phyloP scores from a whole-genome alignment of 208 protist genomes.

The Herpetomonas samuelpessoai region DNA sequence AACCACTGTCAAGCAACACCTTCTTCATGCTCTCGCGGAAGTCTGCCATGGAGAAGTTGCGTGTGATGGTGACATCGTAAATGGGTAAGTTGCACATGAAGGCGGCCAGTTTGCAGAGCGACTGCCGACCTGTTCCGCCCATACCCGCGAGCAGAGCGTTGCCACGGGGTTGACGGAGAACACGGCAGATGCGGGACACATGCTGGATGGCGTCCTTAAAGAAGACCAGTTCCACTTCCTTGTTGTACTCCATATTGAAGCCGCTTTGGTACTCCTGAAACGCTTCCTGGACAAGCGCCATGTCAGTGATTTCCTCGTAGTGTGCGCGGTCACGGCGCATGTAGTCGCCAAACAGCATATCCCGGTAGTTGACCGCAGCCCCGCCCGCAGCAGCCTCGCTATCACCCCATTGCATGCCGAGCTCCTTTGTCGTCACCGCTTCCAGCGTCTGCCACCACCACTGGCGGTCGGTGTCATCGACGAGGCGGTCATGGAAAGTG shows the following conservation, averaged over 20 bases:
- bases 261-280: conserved; percentile 88
- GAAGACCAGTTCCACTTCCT: conserved; percentile 94
- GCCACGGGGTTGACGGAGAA: conserved; percentile 96
- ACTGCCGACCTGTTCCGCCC: conserved; percentile 96
- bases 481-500: conserved; percentile 96
- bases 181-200: conserved; percentile 94
- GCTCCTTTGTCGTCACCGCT: conserved; percentile 47
- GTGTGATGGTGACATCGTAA: conserved; percentile 89
- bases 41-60: conserved; percentile 91
- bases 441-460: conserved; percentile 91
- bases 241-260: conserved; percentile 93
- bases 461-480: conserved; percentile 85
- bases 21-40: conserved; percentile 94
- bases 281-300: conserved; percentile 45
- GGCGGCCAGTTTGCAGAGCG: conserved; percentile 93
- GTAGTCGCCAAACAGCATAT: conserved; percentile 91
- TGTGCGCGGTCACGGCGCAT: conserved; percentile 87
- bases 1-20: conserved; percentile 85
- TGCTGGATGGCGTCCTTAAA: conserved; percentile 97
- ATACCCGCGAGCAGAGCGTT: conserved; percentile 97
- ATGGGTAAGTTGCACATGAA: conserved; percentile 92
- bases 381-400: background rate
- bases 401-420: conserved; percentile 61
- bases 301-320: conserved; percentile 73
- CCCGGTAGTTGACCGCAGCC: conserved; percentile 29